Evolutionary conservation across 1,139 yeast genomes (phyloP).

Genomic region (Kluyveromyces sp.): DNA sequence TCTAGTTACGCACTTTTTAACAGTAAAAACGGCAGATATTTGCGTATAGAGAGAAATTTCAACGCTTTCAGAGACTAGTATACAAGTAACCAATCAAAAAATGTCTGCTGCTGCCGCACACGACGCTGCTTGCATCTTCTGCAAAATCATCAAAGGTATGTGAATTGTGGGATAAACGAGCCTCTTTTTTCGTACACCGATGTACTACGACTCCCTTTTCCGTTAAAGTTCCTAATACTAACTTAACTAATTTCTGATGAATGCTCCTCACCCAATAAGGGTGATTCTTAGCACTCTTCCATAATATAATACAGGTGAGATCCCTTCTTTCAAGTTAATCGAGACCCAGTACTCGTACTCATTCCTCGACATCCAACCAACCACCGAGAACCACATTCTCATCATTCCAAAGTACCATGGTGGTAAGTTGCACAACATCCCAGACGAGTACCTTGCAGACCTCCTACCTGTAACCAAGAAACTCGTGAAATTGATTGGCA

Average conservation of each 20-base stretch:
- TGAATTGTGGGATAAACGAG: conserved; percentile 2
- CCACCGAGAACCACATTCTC: conserved; percentile 78
- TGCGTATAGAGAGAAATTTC: too few relatives aligned
- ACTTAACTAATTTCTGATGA: too few relatives aligned
- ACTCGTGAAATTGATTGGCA: conserved; percentile 59
- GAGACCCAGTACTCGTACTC: conserved; percentile 78
- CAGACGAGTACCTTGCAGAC: conserved; percentile 83
- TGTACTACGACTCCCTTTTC: too few relatives aligned
- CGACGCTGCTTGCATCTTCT: conserved; percentile 68
- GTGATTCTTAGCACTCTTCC: too few relatives aligned
- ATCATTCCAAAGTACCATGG: conserved; percentile 91
- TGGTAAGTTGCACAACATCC: conserved; percentile 80
- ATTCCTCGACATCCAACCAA: conserved; percentile 88
- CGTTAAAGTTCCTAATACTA: too few relatives aligned
- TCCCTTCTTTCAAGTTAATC: conserved; percentile 79
- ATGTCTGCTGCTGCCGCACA: conserved; percentile 18
- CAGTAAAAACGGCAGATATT: too few relatives aligned
- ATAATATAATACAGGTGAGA: conserved; percentile 46
- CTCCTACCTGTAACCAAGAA: conserved; percentile 81
- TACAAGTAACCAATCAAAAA: neutral
- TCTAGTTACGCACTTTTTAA: too few relatives aligned
- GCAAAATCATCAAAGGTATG: conserved; percentile 80
- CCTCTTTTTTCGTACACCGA: too few relatives aligned
- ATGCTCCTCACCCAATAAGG: too few relatives aligned
- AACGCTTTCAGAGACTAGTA: neutral